Conservation (phyloP, 2,329 filamentous ascomycete species). For the Botrytis paeoniae region DNA sequence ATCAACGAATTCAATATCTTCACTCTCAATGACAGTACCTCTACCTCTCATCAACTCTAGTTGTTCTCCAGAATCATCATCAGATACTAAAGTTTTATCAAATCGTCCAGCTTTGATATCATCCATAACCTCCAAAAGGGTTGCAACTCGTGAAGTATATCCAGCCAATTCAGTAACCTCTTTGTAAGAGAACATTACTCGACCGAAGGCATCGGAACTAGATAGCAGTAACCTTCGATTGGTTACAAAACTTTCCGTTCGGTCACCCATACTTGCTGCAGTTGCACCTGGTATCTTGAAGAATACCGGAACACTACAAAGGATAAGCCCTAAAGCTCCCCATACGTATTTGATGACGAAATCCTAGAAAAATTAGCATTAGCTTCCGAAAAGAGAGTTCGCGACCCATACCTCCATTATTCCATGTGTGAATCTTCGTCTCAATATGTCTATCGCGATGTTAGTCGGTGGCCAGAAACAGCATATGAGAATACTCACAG, state of each 20-base stretch:
- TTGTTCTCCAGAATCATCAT: conserved; percentile 77
- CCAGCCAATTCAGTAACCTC: conserved; percentile 95
- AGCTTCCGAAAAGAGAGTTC: neutral
- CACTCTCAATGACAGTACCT: conserved; percentile 76
- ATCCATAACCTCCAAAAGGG: conserved; percentile 87
- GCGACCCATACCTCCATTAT: conserved; percentile 69
- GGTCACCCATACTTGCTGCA: conserved; percentile 61
- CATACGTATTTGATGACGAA: conserved; percentile 99
- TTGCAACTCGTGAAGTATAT: conserved; percentile 89
- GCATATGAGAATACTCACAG: conserved; percentile 30
- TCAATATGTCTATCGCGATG: conserved; percentile 64
- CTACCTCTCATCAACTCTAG: conserved; percentile 78
- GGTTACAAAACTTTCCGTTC: conserved; percentile 80
- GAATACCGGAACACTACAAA: conserved; percentile 95
- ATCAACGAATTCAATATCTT: conserved; percentile 78
- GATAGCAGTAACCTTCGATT: conserved; percentile 89
- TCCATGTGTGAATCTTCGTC: conserved; percentile 91
- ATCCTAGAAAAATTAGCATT: conserved; percentile 48
- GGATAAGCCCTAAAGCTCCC: conserved; percentile 85
- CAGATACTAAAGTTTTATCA: conserved; percentile 94
- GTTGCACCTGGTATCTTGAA: conserved; percentile 77
- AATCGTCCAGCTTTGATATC: conserved; percentile 88
- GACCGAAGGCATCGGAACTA: conserved; percentile 91
- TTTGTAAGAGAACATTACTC: conserved; percentile 97
- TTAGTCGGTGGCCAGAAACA: conserved; percentile 6